Conservation (phyloP, 257 asterid genomes). For the Paraleonurus japonicus region DNA sequence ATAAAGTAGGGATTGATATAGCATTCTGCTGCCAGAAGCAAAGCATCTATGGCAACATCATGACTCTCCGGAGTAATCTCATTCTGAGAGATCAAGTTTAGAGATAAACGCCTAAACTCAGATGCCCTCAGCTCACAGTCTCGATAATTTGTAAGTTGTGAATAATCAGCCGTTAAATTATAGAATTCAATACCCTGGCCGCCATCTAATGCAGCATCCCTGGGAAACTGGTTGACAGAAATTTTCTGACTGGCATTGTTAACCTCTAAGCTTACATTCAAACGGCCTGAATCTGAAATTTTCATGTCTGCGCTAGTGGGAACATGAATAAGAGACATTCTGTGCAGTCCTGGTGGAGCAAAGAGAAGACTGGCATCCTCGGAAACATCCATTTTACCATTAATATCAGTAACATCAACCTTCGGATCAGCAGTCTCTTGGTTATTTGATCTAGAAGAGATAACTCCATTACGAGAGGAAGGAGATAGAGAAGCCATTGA, state of each 20-base stretch:
- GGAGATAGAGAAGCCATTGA: conserved; percentile 40
- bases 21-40: conserved; percentile 96
- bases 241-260: conserved; percentile 31
- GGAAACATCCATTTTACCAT: conserved; percentile 53
- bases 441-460: conserved; percentile 43
- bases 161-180: conserved; percentile 67
- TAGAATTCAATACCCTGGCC: conserved; percentile 43
- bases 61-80: conserved; percentile 70
- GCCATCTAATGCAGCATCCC: conserved; percentile 28
- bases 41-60: conserved; percentile 75
- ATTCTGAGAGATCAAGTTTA: conserved; percentile 67
- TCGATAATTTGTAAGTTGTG: conserved; percentile 69
- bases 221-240: conserved; percentile 34
- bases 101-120: conserved; percentile 85
- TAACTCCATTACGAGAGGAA: conserved; percentile 43
- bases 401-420: conserved; percentile 45
- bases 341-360: conserved; percentile 75
- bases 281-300: conserved; percentile 37
- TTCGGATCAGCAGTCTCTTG: conserved; percentile 63
- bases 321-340: conserved; percentile 56
- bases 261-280: conserved; percentile 38
- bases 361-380: conserved; percentile 84
- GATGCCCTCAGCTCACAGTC: conserved; percentile 91
- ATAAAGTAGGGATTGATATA: conserved; percentile 81
- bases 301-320: conserved; percentile 47